A percentile compares a stretch with the other conserved stretches of the same genome.
Evolutionary conservation across 148 eudicot species (phyloP).

Genomic region (Simmondsia chinensis): DNA sequence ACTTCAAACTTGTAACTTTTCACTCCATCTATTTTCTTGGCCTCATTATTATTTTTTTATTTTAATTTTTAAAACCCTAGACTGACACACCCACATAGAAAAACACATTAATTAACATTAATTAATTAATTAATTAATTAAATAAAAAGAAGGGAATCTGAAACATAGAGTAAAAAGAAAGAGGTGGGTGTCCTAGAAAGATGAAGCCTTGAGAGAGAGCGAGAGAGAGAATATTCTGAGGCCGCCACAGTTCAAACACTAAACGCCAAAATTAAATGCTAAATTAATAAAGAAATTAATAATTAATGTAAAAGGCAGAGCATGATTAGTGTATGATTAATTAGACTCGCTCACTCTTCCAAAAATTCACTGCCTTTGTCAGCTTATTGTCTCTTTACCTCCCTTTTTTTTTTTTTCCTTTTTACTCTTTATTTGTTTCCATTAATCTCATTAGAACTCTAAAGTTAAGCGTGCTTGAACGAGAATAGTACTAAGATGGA

Average conservation of each 20-base stretch:
- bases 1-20: slow-evolving; percentile 22
- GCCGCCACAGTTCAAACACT: slow-evolving; percentile 53
- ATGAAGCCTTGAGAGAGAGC: slow-evolving; percentile 31
- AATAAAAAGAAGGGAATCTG: slow-evolving; percentile 1
- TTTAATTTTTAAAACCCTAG: not conserved
- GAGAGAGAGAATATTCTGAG: slow-evolving; percentile 68
- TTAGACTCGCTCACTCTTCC: slow-evolving; percentile 44
- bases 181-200: slow-evolving; percentile 47
- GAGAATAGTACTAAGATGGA: too few species aligned
- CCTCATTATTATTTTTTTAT: slow-evolving; percentile 9
- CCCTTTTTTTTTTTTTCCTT: not conserved
- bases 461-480: not conserved
- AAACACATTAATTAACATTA: not conserved
- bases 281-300: slow-evolving; percentile 19
- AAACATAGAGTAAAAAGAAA: too few species aligned
- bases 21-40: slow-evolving; percentile 25
- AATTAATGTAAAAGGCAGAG: slow-evolving; percentile 24
- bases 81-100: not conserved
- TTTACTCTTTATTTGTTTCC: not conserved
- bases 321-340: slow-evolving; percentile 84
- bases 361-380: slow-evolving; percentile 82
- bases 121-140: not conserved
- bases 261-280: slow-evolving; percentile 60
- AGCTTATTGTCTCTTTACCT: slow-evolving; percentile 40
- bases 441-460: not conserved